Evolutionary conservation across 352 stramenopile genomes (phyloP).

Genomic region (Thalassiosira hispida): DNA sequence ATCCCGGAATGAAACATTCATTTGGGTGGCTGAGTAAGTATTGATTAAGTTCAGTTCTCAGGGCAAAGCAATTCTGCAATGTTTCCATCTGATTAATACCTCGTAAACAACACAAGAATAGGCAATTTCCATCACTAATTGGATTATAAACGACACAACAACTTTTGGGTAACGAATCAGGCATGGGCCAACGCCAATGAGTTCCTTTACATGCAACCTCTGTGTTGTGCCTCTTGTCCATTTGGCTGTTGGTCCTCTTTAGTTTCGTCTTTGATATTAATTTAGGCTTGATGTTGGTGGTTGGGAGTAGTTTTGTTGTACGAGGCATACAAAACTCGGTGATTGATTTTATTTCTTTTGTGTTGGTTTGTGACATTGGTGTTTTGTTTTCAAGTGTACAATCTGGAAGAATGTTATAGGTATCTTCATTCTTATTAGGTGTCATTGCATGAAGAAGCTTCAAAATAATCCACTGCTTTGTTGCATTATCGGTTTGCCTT

Average conservation of each 20-base stretch:
- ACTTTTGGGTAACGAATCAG: neutral
- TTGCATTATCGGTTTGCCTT: neutral
- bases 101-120: neutral
- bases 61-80: neutral
- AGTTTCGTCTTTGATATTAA: no score
- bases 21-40: neutral
- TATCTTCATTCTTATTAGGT: neutral
- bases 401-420: neutral
- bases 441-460: constrained; percentile 13
- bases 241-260: no score
- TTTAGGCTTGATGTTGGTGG: neutral
- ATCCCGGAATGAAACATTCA: no score
- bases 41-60: neutral
- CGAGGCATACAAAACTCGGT: no score
- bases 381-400: neutral
- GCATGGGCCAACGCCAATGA: neutral
- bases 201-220: no score
- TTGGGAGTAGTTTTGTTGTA: no score
- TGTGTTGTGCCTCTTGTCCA: no score
- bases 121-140: constrained; percentile 24
- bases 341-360: no score
- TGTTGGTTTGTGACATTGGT: no score
- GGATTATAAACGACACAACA: neutral
- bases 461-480: constrained; percentile 20
- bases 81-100: neutral